Conservation (phyloP, 345 rosid species). For the Citrus trifoliata region DNA sequence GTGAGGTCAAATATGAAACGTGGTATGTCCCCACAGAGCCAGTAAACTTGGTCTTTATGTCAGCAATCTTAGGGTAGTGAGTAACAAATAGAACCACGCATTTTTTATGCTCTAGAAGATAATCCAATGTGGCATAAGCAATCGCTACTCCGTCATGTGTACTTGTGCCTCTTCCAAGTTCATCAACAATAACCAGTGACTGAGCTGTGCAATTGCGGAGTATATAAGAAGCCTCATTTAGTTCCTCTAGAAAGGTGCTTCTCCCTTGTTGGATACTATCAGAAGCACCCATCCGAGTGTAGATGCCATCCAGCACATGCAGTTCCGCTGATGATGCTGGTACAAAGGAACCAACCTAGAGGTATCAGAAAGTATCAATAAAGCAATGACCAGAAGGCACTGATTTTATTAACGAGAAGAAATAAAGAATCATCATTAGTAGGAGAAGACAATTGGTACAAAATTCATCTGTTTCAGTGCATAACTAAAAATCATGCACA, state of each 20-base stretch:
- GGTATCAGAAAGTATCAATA: conserved; percentile 26
- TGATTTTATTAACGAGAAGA: conserved; percentile 1
- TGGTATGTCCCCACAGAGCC: conserved; percentile 70
- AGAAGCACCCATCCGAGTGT: conserved; percentile 94
- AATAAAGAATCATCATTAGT: background rate
- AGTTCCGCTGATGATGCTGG: conserved; percentile 79
- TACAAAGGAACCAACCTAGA: conserved; percentile 95
- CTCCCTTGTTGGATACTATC: conserved; percentile 93
- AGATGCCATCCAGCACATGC: conserved; percentile 79
- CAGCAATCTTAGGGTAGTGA: conserved; percentile 84
- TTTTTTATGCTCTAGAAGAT: conserved; percentile 63
- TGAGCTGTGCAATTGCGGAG: conserved; percentile 59
- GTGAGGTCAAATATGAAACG: conserved; percentile 75
- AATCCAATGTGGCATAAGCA: conserved; percentile 83
- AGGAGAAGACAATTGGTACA: background rate
- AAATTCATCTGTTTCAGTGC: background rate
- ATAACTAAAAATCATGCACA: background rate
- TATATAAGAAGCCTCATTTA: conserved; percentile 78
- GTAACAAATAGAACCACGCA: conserved; percentile 90
- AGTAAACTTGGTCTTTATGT: conserved; percentile 48
- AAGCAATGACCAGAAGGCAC: conserved; percentile 2
- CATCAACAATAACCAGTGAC: conserved; percentile 88
- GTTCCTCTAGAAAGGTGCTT: conserved; percentile 92
- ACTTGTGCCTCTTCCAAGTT: conserved; percentile 96
- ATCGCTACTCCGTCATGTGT: conserved; percentile 94